These are phyloP conservation scores for Calycina herbarum DNA, from an alignment of 2,329 filamentous ascomycete species.

Conservation along the genomic window DNA sequence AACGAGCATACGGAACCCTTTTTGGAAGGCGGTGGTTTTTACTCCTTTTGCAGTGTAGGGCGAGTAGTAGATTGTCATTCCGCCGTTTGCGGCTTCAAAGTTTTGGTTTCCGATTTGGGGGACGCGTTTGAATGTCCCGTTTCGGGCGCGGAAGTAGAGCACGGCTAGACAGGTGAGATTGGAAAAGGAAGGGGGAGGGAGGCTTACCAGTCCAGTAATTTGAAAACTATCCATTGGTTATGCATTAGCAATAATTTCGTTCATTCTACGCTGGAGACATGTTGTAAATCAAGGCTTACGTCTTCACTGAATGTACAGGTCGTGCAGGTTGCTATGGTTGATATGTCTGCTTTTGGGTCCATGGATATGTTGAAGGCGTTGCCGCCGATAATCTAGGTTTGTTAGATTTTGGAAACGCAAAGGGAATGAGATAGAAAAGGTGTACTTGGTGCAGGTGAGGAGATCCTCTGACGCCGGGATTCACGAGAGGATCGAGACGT, in stretches of 20 bases:
- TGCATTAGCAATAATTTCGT: no score
- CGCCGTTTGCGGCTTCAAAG: constrained; percentile 4
- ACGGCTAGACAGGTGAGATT: neutral
- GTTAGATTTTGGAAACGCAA: neutral
- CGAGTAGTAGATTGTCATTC: constrained; percentile 12
- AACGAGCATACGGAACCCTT: constrained; percentile 34
- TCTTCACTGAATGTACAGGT: constrained; percentile 12
- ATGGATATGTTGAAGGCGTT: constrained; percentile 11
- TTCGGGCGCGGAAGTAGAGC: constrained; percentile 11
- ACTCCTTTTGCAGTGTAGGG: neutral
- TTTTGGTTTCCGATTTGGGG: constrained; percentile 8
- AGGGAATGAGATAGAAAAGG: neutral
- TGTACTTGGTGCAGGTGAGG: constrained; percentile 13
- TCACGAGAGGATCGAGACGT: constrained; percentile 20
- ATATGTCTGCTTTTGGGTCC: neutral
- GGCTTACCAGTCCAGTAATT: constrained; percentile 15
- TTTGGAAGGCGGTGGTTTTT: constrained; percentile 14
- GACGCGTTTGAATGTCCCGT: constrained; percentile 13
- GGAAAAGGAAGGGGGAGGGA: neutral
- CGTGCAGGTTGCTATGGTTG: constrained; percentile 5
- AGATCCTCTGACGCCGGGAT: neutral
- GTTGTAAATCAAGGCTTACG: no score
- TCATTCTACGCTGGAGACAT: no score
- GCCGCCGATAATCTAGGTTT: constrained; percentile 4
- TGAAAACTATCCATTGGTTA: neutral